A percentile compares a stretch with the other conserved stretches of the same genome.
Evolutionary conservation across 176 grass and related monocot species (phyloP).

Genomic region (Bolboschoenus planiculmis): DNA sequence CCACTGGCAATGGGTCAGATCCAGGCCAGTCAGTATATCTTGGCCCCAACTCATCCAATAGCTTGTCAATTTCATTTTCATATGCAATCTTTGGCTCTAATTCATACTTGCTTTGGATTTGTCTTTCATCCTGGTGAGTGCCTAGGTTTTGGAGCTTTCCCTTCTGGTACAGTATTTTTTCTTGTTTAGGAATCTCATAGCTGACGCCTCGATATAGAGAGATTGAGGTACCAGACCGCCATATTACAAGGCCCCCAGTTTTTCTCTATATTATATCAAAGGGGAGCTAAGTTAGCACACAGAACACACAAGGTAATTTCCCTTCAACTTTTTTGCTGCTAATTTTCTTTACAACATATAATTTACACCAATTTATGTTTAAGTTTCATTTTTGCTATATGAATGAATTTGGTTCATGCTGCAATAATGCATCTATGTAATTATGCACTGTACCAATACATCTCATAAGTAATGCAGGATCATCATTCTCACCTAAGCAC

Average conservation of each 20-base stretch:
- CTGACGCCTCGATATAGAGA: conserved; percentile 78
- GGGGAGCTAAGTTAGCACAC: background rate
- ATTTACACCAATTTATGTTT: background rate
- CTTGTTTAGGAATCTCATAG: conserved; percentile 44
- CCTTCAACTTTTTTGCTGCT: background rate
- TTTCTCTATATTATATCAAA: conserved; percentile 56
- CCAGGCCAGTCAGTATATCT: conserved; percentile 88
- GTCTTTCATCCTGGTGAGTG: background rate
- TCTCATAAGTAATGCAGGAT: background rate
- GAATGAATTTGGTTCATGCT: background rate
- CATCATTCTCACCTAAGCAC: background rate
- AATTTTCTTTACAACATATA: background rate
- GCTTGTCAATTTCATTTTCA: conserved; percentile 76
- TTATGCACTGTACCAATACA: background rate
- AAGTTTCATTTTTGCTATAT: background rate
- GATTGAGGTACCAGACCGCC: conserved; percentile 87
- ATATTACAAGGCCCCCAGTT: conserved; percentile 94
- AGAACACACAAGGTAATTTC: background rate
- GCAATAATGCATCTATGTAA: background rate
- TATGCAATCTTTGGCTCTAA: conserved; percentile 53
- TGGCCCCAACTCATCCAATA: conserved; percentile 76
- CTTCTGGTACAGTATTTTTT: conserved; percentile 27
- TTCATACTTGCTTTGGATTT: conserved; percentile 9
- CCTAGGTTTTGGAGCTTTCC: conserved; percentile 25
- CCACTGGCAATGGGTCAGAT: conserved; percentile 61